Conservation (phyloP, 345 rosid species). For the Pugionium cornutum region DNA sequence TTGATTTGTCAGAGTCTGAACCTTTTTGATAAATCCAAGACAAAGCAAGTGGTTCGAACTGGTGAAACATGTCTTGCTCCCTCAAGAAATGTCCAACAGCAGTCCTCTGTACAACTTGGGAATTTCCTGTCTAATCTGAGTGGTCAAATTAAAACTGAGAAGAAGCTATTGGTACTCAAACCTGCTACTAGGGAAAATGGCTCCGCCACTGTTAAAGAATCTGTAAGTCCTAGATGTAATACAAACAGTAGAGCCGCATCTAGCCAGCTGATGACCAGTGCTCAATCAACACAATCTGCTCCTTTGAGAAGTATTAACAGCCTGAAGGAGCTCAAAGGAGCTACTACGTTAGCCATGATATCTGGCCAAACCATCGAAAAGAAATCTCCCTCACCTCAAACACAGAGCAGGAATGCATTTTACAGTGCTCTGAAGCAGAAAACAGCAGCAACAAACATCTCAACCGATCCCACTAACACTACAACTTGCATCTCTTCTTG, state of each 20-base stretch:
- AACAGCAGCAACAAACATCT: no score
- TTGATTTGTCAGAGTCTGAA: conserved; percentile 52
- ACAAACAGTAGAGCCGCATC: conserved; percentile 44
- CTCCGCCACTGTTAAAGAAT: conserved; percentile 57
- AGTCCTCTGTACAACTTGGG: no score
- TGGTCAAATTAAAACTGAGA: conserved; percentile 61
- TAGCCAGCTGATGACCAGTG: conserved; percentile 49
- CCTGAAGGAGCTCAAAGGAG: conserved; percentile 55
- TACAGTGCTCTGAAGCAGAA: conserved; percentile 78
- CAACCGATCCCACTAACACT: conserved; percentile 39
- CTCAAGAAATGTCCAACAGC: conserved; percentile 60
- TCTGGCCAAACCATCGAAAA: conserved; percentile 66
- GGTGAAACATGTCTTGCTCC: conserved; percentile 52
- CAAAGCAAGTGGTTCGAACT: conserved; percentile 49
- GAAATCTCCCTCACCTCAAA: conserved; percentile 61
- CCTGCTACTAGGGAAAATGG: conserved; percentile 85
- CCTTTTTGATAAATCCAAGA: conserved; percentile 72
- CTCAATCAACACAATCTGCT: conserved; percentile 50
- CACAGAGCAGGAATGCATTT: conserved; percentile 82
- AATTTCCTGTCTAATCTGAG: no score
- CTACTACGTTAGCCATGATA: conserved; percentile 38
- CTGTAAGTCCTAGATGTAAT: conserved; percentile 51
- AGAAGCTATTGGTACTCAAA: conserved; percentile 78
- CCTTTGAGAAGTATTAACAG: conserved; percentile 54
- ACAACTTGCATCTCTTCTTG: no score